Evolutionary conservation across 1,139 yeast species (phyloP).

Genomic region (Candida dubliniensis): DNA sequence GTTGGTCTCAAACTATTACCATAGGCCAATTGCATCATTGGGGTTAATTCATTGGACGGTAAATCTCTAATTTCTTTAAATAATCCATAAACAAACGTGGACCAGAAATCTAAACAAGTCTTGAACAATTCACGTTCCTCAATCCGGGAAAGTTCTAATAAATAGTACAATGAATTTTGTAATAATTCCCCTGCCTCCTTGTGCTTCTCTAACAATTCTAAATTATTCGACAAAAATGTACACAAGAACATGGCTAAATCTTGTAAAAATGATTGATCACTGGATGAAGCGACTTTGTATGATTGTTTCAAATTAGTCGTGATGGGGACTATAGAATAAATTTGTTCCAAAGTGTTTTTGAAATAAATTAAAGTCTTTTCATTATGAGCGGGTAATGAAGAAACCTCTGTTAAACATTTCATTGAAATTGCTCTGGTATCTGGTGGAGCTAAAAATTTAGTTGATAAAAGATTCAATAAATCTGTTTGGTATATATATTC

Average conservation of each 20-base stretch:
- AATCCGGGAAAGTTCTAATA: conserved; percentile 82
- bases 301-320: conserved; percentile 70
- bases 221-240: conserved; percentile 78
- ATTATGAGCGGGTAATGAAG: conserved; percentile 66
- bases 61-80: conserved; percentile 83
- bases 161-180: conserved; percentile 72
- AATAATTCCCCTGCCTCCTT: conserved; percentile 59
- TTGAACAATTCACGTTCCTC: conserved; percentile 96
- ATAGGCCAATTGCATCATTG: conserved; percentile 70
- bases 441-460: conserved; percentile 73
- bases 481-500: conserved; percentile 89
- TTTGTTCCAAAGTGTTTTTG: conserved; percentile 69
- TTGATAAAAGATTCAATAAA: conserved; percentile 66
- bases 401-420: conserved; percentile 90
- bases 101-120: conserved; percentile 94
- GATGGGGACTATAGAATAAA: conserved; percentile 71
- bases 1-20: conserved; percentile 47
- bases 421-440: conserved; percentile 83
- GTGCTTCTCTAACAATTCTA: conserved; percentile 68
- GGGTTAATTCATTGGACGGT: conserved; percentile 70
- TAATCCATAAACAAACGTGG: conserved; percentile 73
- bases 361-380: conserved; percentile 70
- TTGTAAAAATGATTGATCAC: conserved; percentile 92
- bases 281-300: conserved; percentile 73
- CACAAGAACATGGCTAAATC: conserved; percentile 93